Base-by-base conservation (phyloP, 2,329 filamentous ascomycete genomes). In the Fusarium pilosicola region DNA sequence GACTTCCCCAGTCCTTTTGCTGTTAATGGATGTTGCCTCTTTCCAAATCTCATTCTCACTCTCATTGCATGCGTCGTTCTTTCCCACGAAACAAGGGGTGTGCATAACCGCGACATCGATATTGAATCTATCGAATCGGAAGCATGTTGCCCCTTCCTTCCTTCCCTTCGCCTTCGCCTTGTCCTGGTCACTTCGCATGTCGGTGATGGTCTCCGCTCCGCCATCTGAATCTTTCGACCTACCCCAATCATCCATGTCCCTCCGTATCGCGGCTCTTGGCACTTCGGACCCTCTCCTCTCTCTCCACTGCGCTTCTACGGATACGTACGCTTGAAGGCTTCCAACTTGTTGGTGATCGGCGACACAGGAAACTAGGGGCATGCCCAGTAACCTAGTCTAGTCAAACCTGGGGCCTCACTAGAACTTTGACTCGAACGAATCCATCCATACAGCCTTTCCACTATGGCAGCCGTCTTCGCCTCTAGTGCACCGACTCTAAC, bases 221-320 rank as follows among this genome's bases (percentile, higher is more conserved):
- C 67, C 54, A 72, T 62, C 54, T 54, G 58, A 56, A 22, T 49
- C 59, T 54, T 74, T 74, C 26, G 60, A 71, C 71, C 71, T 76
- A 73, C 75, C 71, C 63, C 68, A 74, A 69, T 66, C 66, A 68
- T 68, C 73, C 73, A 68, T 77, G 69, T 71, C 60, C 68, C 63
- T 77, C 71, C 71, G 69, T 74, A 67, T 76, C 62, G 63, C 63
- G 57, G 52, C 58, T 74, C 73, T 75, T 71, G 73, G 73, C 73
- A 57, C 46, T 65, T 55, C 64, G 54, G 67, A 42, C 42, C 60
- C 51, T 74, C 70, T 70, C 46, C 48, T 63, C 62, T 66, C 68
- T 62, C 71, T 60, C 68, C 71, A 74, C 67, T 44, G 55, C 68
- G 38, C 58, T 55, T 58, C 67, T 46, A 56, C 68, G 44, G 41